Evolutionary conservation across 192 early-diverging fungal species (phyloP).

Genomic region (Podila minutissima): DNA sequence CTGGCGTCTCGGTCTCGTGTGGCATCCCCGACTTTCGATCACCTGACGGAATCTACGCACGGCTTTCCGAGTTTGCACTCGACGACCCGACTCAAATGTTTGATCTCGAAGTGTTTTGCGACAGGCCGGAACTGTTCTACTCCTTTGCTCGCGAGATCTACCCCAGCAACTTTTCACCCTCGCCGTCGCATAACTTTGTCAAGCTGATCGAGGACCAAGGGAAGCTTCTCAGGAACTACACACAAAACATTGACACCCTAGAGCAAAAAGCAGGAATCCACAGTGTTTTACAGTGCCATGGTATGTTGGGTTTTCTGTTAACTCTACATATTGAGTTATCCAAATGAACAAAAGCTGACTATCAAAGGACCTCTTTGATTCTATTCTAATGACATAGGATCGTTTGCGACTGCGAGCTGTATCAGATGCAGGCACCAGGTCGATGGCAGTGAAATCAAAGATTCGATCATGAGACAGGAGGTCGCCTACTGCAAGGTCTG

Average conservation of each 20-base stretch:
- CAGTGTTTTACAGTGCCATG: constrained; percentile 91
- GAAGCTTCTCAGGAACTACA: constrained; percentile 93
- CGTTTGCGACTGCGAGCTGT: constrained; percentile 95
- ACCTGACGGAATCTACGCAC: constrained; percentile 90
- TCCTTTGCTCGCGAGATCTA: constrained; percentile 94
- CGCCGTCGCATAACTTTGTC: constrained; percentile 88
- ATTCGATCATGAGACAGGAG: constrained; percentile 78
- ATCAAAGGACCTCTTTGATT: neutral
- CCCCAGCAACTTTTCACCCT: constrained; percentile 88
- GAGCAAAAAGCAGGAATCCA: constrained; percentile 89
- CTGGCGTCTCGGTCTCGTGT: constrained; percentile 92
- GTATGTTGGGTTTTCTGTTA: constrained; percentile 40
- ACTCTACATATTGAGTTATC: no score
- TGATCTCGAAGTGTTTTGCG: constrained; percentile 90
- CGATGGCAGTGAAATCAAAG: constrained; percentile 81
- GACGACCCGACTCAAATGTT: constrained; percentile 97
- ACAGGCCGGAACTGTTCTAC: constrained; percentile 92
- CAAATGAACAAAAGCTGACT: no score
- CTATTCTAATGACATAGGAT: constrained; percentile 55
- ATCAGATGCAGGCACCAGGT: constrained; percentile 85
- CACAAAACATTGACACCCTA: constrained; percentile 97
- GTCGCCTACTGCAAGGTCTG: constrained; percentile 86
- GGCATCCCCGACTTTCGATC: constrained; percentile 98
- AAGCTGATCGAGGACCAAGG: constrained; percentile 85
- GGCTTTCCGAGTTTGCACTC: constrained; percentile 87